phyloP scores from a whole-genome alignment of 805 yeast genomes.

The Candida boleticola region DNA sequence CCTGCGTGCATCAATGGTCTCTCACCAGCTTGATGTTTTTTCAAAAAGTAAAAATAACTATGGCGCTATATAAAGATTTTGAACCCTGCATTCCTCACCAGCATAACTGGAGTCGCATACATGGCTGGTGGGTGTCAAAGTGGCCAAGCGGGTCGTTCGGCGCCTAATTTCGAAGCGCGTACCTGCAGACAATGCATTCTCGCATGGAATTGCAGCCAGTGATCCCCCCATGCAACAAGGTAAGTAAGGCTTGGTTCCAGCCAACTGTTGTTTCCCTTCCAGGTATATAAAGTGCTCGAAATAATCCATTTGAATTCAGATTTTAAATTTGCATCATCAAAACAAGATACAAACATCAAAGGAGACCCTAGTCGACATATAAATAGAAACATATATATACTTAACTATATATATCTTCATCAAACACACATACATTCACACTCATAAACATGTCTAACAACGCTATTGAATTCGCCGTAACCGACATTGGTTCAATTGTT shows the following conservation, averaged over 20 bases:
- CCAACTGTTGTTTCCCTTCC: neutral
- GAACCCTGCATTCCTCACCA: too few species aligned
- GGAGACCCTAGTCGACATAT: too few species aligned
- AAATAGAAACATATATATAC: too few species aligned
- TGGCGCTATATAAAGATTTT: neutral
- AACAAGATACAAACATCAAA: too few species aligned
- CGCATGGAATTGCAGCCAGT: neutral
- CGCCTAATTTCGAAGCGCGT: too few species aligned
- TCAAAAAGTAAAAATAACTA: neutral
- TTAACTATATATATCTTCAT: too few species aligned
- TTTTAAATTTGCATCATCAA: too few species aligned
- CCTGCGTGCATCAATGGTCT: too few species aligned
- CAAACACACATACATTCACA: neutral
- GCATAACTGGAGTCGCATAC: neutral
- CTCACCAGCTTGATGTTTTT: neutral
- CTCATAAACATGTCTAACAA: slow-evolving; percentile 20
- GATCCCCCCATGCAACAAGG: neutral
- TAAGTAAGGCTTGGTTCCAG: neutral
- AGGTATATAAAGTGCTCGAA: neutral
- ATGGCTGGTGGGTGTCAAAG: neutral
- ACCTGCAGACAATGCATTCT: neutral
- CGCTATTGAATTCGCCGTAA: slow-evolving; percentile 26
- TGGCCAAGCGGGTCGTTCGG: too few species aligned
- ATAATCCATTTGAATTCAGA: neutral
- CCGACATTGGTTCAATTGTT: slow-evolving; percentile 8